phyloP scores from a whole-genome alignment of 2,329 filamentous ascomycete species.

The Coniochaeta sp. region DNA sequence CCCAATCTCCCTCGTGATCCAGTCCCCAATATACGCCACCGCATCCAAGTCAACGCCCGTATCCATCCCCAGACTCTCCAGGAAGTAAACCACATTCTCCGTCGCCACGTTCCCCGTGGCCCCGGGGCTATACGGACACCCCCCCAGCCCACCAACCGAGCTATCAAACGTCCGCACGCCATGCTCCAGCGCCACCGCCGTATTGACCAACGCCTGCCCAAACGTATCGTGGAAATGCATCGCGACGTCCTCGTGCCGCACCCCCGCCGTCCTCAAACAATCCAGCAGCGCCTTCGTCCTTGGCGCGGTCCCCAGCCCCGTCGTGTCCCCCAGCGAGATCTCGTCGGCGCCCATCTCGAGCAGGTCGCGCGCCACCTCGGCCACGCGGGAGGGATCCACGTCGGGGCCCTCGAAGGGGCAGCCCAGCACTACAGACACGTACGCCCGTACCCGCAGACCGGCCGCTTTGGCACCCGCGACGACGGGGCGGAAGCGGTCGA shows the following conservation, averaged over 20 bases:
- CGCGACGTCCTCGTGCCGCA: slow-evolving; percentile 64
- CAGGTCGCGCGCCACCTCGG: slow-evolving; percentile 59
- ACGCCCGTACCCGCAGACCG: slow-evolving; percentile 65
- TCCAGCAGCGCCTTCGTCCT: slow-evolving; percentile 57
- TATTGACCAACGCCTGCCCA: slow-evolving; percentile 78
- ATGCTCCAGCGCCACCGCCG: slow-evolving; percentile 67
- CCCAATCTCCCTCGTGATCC: slow-evolving; percentile 61
- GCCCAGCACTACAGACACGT: slow-evolving; percentile 73
- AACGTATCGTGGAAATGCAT: slow-evolving; percentile 90
- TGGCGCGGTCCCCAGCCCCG: slow-evolving; percentile 80
- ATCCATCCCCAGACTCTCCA: slow-evolving; percentile 65
- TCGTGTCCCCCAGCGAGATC: slow-evolving; percentile 84
- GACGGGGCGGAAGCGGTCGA: slow-evolving; percentile 62
- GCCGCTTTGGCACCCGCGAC: slow-evolving; percentile 59
- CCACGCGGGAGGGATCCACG: slow-evolving; percentile 55
- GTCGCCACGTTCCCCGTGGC: slow-evolving; percentile 83
- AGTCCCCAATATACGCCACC: slow-evolving; percentile 61
- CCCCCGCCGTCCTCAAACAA: slow-evolving; percentile 57
- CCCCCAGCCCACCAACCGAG: slow-evolving; percentile 73
- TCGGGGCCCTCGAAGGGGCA: slow-evolving; percentile 69
- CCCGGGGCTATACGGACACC: slow-evolving; percentile 78
- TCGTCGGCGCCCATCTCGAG: slow-evolving; percentile 86
- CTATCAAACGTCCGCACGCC: slow-evolving; percentile 75
- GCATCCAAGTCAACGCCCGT: slow-evolving; percentile 66
- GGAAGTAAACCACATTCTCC: slow-evolving; percentile 74